These are phyloP conservation scores for Xylaria arbuscula DNA, from an alignment of 2,329 filamentous ascomycete genomes.

Conservation along the genomic window DNA sequence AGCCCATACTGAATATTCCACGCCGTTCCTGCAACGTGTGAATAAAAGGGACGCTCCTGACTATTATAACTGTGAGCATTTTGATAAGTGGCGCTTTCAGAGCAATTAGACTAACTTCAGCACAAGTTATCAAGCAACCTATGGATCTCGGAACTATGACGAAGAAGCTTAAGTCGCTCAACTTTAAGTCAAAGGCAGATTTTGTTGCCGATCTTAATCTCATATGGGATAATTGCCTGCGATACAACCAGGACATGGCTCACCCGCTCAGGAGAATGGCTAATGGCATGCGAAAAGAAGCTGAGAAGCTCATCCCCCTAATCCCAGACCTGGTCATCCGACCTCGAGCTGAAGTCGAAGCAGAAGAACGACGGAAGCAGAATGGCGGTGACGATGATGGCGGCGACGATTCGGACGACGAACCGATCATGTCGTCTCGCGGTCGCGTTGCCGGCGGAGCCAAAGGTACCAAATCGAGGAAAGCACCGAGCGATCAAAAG, in stretches of 20 bases:
- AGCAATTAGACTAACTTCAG: conserved; percentile 34
- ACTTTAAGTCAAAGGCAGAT: conserved; percentile 90
- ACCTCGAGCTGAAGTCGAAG: conserved; percentile 93
- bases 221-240: conserved; percentile 97
- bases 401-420: conserved; percentile 93
- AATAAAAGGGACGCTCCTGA: conserved; percentile 98
- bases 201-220: conserved; percentile 94
- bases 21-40: conserved; percentile 92
- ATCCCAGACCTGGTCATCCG: conserved; percentile 94
- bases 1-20: conserved; percentile 95
- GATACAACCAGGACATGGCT: conserved; percentile 90
- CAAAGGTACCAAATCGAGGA: conserved; percentile 82
- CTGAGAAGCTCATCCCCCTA: conserved; percentile 92
- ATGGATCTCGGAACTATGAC: conserved; percentile 99
- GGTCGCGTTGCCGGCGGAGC: conserved; percentile 87
- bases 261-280: conserved; percentile 93
- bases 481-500: conserved; percentile 76
- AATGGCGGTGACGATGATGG: conserved; percentile 85
- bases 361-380: conserved; percentile 84
- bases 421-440: conserved; percentile 97
- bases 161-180: conserved; percentile 88
- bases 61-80: conserved; percentile 83
- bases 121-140: conserved; percentile 88
- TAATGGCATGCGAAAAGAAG: conserved; percentile 95
- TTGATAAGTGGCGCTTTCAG: conserved; percentile 21